These are phyloP conservation scores for Senna siamea DNA, from an alignment of 306 rosid species.

Conservation along the genomic window DNA sequence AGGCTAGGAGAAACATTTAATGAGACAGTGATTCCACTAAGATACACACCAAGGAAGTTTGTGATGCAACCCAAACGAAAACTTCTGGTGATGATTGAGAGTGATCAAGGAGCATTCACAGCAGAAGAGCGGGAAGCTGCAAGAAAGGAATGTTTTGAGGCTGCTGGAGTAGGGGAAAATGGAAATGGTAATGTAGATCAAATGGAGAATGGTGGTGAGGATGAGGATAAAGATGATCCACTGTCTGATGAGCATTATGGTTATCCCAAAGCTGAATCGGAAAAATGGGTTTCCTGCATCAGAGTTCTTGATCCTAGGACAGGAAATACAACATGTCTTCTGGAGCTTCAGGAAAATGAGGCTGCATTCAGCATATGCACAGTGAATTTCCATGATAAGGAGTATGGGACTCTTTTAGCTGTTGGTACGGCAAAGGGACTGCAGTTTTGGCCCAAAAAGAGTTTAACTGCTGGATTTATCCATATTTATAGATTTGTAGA, in stretches of 20 bases:
- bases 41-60: constrained; percentile 98
- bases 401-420: constrained; percentile 90
- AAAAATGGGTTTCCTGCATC: constrained; percentile 96
- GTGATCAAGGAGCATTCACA: constrained; percentile 88
- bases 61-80: constrained; percentile 83
- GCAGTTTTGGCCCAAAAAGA: constrained; percentile 80
- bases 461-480: constrained; percentile 73
- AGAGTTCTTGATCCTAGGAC: constrained; percentile 93
- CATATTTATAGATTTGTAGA: constrained; percentile 91
- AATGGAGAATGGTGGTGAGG: constrained; percentile 95
- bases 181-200: constrained; percentile 76
- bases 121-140: constrained; percentile 98
- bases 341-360: constrained; percentile 97
- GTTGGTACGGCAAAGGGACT: constrained; percentile 98
- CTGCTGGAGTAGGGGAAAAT: constrained; percentile 75
- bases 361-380: constrained; percentile 96
- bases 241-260: constrained; percentile 93
- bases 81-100: constrained; percentile 84
- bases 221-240: constrained; percentile 81
- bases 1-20: constrained; percentile 97
- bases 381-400: constrained; percentile 93
- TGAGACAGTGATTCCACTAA: constrained; percentile 93
- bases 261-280: constrained; percentile 91
- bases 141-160: constrained; percentile 86
- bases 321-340: constrained; percentile 80